phyloP scores from a whole-genome alignment of 163 green algal genomes.

The Scenedesmus sp. region DNA sequence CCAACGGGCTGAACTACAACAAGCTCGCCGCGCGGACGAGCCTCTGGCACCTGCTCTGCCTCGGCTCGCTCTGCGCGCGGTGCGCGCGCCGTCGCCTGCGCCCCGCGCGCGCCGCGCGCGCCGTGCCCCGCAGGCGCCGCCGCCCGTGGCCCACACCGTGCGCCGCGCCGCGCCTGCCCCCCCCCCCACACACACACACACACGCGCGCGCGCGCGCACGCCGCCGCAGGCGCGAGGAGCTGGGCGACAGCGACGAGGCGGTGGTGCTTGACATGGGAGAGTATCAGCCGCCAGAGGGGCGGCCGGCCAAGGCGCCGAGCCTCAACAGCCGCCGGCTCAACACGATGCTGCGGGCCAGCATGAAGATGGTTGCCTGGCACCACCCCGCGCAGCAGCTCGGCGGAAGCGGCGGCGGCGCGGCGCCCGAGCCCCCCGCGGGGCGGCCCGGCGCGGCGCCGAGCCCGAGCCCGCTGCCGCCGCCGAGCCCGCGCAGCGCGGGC shows the following conservation, averaged over 20 bases:
- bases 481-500: background rate
- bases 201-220: background rate
- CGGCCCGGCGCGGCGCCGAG: too few species aligned
- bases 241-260: constrained; percentile 43
- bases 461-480: background rate
- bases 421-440: background rate
- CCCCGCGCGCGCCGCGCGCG: too few species aligned
- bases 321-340: background rate
- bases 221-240: background rate
- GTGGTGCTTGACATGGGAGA: constrained; percentile 67
- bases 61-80: constrained; percentile 19
- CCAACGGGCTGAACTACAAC: constrained; percentile 57
- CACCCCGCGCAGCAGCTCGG: background rate
- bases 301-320: background rate
- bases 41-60: constrained; percentile 39
- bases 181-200: background rate
- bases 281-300: constrained; percentile 43
- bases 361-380: background rate
- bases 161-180: background rate
- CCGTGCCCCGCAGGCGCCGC: too few species aligned
- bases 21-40: constrained; percentile 12
- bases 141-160: too few species aligned
- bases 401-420: background rate
- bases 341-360: background rate
- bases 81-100: too few species aligned